Evolutionary conservation across 805 yeast genomes (phyloP).

Genomic region (Saccharomycopsis sp.): DNA sequence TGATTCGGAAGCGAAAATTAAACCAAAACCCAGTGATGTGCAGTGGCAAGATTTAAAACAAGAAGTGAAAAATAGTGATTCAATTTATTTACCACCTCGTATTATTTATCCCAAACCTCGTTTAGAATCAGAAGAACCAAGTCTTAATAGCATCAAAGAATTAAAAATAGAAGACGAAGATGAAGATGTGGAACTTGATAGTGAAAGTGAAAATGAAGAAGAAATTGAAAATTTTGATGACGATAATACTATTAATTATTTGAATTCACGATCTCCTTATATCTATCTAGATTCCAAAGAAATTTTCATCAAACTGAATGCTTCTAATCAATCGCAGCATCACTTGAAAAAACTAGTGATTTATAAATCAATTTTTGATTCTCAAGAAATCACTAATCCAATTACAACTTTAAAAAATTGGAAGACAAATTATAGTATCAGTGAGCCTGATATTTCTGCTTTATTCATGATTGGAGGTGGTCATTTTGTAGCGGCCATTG

Average conservation of each 20-base stretch:
- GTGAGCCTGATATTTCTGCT: conserved; percentile 44
- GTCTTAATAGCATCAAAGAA: background rate
- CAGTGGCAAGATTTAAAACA: background rate
- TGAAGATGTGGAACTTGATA: background rate
- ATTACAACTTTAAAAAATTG: conserved; percentile 33
- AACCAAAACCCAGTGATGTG: conserved; percentile 15
- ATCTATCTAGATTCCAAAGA: conserved; percentile 46
- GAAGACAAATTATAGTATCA: conserved; percentile 20
- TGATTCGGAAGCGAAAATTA: conserved; percentile 36
- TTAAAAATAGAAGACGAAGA: background rate
- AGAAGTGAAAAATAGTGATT: background rate
- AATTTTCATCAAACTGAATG: background rate
- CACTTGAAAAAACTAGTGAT: conserved; percentile 45
- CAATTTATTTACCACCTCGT: background rate
- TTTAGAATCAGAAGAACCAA: background rate
- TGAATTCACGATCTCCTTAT: conserved; percentile 64
- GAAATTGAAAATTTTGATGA: conserved; percentile 12
- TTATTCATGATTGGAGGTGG: conserved; percentile 95
- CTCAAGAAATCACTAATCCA: conserved; percentile 36
- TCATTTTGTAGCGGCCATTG: conserved; percentile 92
- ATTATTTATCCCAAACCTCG: conserved; percentile 1
- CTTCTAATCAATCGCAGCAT: conserved; percentile 21
- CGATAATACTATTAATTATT: conserved; percentile 8
- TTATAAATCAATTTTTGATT: conserved; percentile 52
- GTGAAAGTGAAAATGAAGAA: conserved; percentile 17